A percentile compares a stretch with the other conserved stretches of the same genome.
phyloP scores from a whole-genome alignment of 306 rosid genomes.

The Geum urbanum region DNA sequence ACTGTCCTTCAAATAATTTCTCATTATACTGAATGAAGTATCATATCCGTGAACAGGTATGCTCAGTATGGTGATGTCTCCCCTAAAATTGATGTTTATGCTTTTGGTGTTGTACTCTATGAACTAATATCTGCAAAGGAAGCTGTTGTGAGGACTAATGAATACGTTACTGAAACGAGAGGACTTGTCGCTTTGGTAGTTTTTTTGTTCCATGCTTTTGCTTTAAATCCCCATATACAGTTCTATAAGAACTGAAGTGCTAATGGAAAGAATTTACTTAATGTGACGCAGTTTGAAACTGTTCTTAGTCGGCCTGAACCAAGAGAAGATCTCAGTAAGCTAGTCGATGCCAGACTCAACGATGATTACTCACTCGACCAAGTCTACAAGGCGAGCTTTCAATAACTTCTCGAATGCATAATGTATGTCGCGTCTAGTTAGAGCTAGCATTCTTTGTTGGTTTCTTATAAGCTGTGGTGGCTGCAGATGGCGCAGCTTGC shows the following conservation, averaged over 20 bases:
- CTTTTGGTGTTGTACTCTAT: slow-evolving; percentile 68
- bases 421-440: neutral
- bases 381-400: slow-evolving; percentile 41
- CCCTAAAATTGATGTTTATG: slow-evolving; percentile 68
- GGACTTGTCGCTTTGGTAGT: slow-evolving; percentile 67
- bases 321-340: slow-evolving; percentile 40
- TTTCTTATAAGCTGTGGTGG: neutral
- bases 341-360: slow-evolving; percentile 48
- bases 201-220: slow-evolving; percentile 5
- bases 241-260: too few relatives aligned
- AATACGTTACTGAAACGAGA: slow-evolving; percentile 41
- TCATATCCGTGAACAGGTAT: slow-evolving; percentile 35
- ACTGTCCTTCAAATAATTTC: neutral
- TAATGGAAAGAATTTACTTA: slow-evolving; percentile 3
- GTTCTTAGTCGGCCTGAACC: slow-evolving; percentile 43
- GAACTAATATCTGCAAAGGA: slow-evolving; percentile 59
- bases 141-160: slow-evolving; percentile 57
- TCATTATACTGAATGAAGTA: slow-evolving; percentile 1
- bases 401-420: neutral
- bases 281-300: slow-evolving; percentile 59
- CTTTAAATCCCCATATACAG: too few relatives aligned
- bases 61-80: slow-evolving; percentile 68
- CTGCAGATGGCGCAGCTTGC: slow-evolving; percentile 65
- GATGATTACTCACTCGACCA: slow-evolving; percentile 50
- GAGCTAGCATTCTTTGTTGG: neutral